Percentiles rank a stretch among this genome's conserved stretches.
These are phyloP conservation scores for Termitomyces sp. DNA, from an alignment of 768 basidiomycete species.

Conservation along the genomic window DNA sequence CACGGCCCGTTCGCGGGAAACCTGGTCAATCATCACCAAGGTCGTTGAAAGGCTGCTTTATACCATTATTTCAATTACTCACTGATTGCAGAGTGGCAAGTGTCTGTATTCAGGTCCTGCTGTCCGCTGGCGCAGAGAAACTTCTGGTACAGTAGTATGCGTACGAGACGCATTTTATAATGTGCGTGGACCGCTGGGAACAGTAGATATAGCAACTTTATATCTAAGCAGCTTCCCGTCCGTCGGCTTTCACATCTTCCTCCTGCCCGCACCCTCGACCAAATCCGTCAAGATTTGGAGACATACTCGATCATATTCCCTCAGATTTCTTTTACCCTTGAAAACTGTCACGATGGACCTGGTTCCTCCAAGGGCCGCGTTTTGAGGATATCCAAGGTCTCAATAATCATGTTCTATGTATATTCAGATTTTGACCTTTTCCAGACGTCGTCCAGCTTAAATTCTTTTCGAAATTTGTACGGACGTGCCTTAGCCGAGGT, in stretches of 20 bases:
- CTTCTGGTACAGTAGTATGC: conserved; percentile 74
- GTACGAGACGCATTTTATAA: conserved; percentile 90
- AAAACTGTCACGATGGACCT: conserved; percentile 41
- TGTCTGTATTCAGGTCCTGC: conserved; percentile 69
- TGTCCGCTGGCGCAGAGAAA: conserved; percentile 68
- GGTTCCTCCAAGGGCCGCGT: conserved; percentile 37
- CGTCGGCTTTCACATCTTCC: conserved; percentile 69
- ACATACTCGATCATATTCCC: conserved; percentile 70
- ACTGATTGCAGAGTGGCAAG: conserved; percentile 49
- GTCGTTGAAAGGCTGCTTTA: conserved; percentile 27
- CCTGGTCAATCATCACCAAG: conserved; percentile 78
- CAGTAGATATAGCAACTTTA: neutral
- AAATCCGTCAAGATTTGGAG: conserved; percentile 70
- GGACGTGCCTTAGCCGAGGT: conserved; percentile 73
- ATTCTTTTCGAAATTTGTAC: conserved; percentile 68
- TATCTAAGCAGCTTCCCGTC: conserved; percentile 62
- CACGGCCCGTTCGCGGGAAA: conserved; percentile 54
- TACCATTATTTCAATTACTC: neutral
- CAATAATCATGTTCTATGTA: conserved; percentile 5
- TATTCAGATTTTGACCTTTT: neutral
- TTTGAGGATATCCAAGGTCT: conserved; percentile 64
- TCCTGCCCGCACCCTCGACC: conserved; percentile 53
- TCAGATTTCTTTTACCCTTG: conserved; percentile 61
- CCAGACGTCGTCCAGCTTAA: conserved; percentile 61
- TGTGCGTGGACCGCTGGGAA: conserved; percentile 36